These are phyloP conservation scores for Nemophila menziesii DNA, from an alignment of 257 asterid genomes.

Conservation along the genomic window DNA sequence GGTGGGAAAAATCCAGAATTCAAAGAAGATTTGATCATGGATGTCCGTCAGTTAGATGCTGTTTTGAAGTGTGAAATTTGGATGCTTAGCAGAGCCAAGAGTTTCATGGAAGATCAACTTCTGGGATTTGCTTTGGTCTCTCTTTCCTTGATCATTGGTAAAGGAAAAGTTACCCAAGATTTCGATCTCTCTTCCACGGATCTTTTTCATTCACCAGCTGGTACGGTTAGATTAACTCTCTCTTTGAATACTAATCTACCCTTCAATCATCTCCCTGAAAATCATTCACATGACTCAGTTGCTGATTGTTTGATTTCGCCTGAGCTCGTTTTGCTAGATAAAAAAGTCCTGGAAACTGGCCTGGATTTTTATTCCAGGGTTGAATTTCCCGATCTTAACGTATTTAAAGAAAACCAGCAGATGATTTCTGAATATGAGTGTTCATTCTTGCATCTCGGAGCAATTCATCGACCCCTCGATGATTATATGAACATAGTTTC, in stretches of 20 bases:
- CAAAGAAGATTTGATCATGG: slow-evolving; percentile 31
- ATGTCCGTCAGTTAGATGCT: slow-evolving; percentile 28
- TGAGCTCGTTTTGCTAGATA: slow-evolving; percentile 15
- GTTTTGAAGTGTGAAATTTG: slow-evolving; percentile 62
- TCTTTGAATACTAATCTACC: slow-evolving; percentile 23
- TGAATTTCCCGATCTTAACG: slow-evolving; percentile 48
- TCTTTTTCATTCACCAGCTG: slow-evolving; percentile 59
- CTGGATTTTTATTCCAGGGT: slow-evolving; percentile 28
- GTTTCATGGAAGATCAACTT: slow-evolving; percentile 60
- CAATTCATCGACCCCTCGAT: slow-evolving; percentile 19
- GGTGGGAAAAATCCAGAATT: slow-evolving; percentile 55
- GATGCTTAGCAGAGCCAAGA: slow-evolving; percentile 63
- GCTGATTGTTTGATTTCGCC: neutral
- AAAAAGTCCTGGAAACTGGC: slow-evolving; percentile 17
- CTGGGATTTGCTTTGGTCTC: slow-evolving; percentile 50
- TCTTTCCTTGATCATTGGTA: slow-evolving; percentile 31
- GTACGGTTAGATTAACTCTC: slow-evolving; percentile 52
- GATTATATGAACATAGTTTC: slow-evolving; percentile 16
- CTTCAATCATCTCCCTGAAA: slow-evolving; percentile 7
- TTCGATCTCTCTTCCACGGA: slow-evolving; percentile 58
- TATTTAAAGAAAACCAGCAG: slow-evolving; percentile 32
- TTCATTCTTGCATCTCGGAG: slow-evolving; percentile 54
- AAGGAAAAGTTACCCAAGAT: slow-evolving; percentile 40
- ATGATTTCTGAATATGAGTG: slow-evolving; percentile 54
- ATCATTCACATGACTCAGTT: slow-evolving; percentile 11